These are phyloP conservation scores for Xylaria intraflava DNA, from an alignment of 495 filamentous ascomycete species.

Conservation along the genomic window DNA sequence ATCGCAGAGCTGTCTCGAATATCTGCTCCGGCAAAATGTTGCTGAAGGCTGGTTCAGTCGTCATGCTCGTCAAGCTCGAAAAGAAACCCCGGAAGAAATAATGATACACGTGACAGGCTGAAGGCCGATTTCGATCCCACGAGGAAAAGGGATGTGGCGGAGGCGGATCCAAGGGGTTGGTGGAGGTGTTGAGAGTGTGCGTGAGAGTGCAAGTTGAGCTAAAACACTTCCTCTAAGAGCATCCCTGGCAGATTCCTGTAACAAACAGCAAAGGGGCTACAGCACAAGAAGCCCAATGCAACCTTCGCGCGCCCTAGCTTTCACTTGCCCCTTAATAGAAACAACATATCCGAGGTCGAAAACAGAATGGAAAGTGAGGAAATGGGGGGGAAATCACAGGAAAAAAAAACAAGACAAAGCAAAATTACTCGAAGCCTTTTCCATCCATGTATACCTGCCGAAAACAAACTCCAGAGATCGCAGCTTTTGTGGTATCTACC, in stretches of 20 bases:
- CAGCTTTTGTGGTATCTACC: conserved; percentile 25
- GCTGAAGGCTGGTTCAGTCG: conserved; percentile 30
- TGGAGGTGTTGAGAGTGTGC: conserved; percentile 14
- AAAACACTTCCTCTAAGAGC: conserved; percentile 9
- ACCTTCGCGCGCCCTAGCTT: conserved; percentile 18
- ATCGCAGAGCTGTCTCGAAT: conserved; percentile 31
- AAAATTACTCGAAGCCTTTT: conserved; percentile 26
- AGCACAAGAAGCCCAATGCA: conserved; percentile 17
- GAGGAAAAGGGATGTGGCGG: conserved; percentile 19
- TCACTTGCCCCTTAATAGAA: conserved; percentile 11
- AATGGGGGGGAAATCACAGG: conserved; percentile 9
- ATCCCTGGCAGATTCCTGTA: conserved; percentile 7
- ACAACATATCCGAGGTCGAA: conserved; percentile 12
- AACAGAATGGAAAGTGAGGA: conserved; percentile 15
- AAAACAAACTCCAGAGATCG: conserved; percentile 28
- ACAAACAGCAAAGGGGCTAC: conserved; percentile 7
- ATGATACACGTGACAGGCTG: conserved; percentile 31
- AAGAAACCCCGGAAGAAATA: conserved; percentile 31
- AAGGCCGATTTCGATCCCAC: conserved; percentile 24
- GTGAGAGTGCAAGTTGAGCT: conserved; percentile 13
- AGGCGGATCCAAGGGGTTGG: conserved; percentile 14
- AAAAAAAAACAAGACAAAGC: conserved; percentile 16
- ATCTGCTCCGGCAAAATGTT: conserved; percentile 30
- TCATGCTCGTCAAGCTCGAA: conserved; percentile 28
- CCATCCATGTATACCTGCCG: conserved; percentile 33